A percentile compares a stretch with the other conserved stretches of the same genome.
Evolutionary conservation across 257 asterid species (phyloP).

Genomic region (Ajuga chamaepitys): DNA sequence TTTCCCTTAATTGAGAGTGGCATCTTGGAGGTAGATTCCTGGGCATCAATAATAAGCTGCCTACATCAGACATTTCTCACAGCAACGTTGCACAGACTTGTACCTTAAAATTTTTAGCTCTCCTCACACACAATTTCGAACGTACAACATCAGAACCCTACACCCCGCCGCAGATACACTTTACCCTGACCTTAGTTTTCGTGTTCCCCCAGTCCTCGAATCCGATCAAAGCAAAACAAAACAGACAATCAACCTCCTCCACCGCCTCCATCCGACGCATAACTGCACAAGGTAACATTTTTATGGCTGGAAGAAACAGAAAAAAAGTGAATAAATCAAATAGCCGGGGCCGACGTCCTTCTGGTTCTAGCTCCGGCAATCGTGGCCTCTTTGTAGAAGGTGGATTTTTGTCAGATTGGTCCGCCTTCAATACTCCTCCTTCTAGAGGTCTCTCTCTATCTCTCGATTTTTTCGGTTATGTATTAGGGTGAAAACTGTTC

Average conservation of each 20-base stretch:
- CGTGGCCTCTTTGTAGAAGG: constrained; percentile 73
- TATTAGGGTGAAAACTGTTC: not conserved
- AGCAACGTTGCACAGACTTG: constrained; percentile 11
- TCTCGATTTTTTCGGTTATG: not conserved
- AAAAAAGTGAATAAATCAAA: constrained; percentile 42
- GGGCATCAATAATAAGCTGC: not conserved
- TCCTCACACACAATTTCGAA: not conserved
- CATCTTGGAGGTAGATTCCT: not conserved
- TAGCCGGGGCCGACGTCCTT: constrained; percentile 27
- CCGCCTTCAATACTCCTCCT: constrained; percentile 51
- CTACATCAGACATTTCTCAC: too few relatives aligned
- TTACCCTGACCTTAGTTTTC: not conserved
- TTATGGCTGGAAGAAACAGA: constrained; percentile 50
- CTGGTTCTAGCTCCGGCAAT: constrained; percentile 28
- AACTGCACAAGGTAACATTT: not conserved
- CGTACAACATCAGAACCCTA: constrained; percentile 2
- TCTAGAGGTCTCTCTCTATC: constrained; percentile 46
- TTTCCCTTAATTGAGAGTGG: too few relatives aligned
- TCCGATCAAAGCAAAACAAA: not conserved
- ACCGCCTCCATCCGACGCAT: constrained; percentile 10
- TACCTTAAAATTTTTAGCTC: not conserved
- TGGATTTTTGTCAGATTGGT: constrained; percentile 72
- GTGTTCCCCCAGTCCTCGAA: not conserved
- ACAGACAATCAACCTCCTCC: not conserved
- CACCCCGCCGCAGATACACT: constrained; percentile 5